phyloP scores from a whole-genome alignment of 2,329 filamentous ascomycete genomes.

The Penicillium sp. region DNA sequence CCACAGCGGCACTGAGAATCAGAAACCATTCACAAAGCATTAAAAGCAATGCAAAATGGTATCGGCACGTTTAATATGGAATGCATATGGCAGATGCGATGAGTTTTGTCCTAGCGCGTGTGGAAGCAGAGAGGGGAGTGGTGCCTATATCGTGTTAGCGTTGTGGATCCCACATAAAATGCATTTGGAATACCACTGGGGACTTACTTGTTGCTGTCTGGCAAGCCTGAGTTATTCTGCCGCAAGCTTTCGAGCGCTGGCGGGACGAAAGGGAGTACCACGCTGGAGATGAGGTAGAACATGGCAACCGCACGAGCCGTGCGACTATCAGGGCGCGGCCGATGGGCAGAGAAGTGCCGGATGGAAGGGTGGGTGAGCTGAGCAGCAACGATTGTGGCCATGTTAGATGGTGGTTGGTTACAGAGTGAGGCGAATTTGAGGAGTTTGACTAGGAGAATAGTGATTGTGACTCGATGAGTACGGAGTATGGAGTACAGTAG shows the following conservation, averaged over 20 bases:
- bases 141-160: slow-evolving; percentile 27
- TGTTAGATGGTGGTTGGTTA: slow-evolving; percentile 5
- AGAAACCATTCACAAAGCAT: neutral
- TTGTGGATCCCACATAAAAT: neutral
- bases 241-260: slow-evolving; percentile 51
- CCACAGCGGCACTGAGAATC: slow-evolving; percentile 12
- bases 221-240: slow-evolving; percentile 42
- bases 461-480: neutral
- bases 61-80: neutral
- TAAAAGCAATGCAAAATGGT: neutral
- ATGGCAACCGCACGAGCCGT: slow-evolving; percentile 44
- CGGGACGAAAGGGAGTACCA: slow-evolving; percentile 50
- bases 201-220: slow-evolving; percentile 44
- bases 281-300: slow-evolving; percentile 47
- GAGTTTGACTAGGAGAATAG: neutral
- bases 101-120: slow-evolving; percentile 32
- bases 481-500: neutral
- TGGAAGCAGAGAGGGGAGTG: slow-evolving; percentile 47
- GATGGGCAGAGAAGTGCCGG: slow-evolving; percentile 49
- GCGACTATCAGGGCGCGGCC: slow-evolving; percentile 42
- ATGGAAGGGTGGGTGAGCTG: slow-evolving; percentile 39
- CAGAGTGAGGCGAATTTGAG: neutral
- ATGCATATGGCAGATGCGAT: neutral
- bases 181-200: neutral
- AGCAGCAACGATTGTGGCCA: slow-evolving; percentile 22